Evolutionary conservation across 768 basidiomycete species (phyloP), one percentile per base, ranked within the genome.

Genomic region (Mrakia gelida): DNA sequence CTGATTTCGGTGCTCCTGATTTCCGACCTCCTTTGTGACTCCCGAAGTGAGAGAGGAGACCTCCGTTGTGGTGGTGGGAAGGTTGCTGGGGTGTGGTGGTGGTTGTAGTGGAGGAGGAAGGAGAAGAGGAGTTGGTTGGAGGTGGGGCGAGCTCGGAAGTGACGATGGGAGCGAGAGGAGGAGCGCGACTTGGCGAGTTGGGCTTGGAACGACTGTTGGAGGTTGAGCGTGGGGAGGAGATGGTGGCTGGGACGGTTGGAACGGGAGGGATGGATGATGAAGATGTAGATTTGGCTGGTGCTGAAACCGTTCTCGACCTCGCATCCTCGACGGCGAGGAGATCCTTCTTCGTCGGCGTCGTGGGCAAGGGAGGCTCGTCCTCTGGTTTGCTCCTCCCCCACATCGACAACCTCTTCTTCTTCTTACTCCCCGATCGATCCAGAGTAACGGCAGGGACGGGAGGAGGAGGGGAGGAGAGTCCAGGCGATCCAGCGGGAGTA

Each of bases 371-470:
- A 41, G n/a, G 38, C 26, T 70, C 67, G 34, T 70, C 67, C 26
- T 70, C 34, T 18, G 34, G 26, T 38, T 70, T 70, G 6, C 38
- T 41, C 34, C 67, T 70, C 8, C 67, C 67, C 67, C 67, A 70
- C 67, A 70, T 70, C 67, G 67, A 70, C 21, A 70, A 38, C 67
- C 67, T 34, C 67, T 70, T 70, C 67, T 70, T 70, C 67, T 41
- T 70, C 38, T 70, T 70, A 26, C 67, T 70, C 21, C 67, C 67
- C 26, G 67, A 70, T 7, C 67, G 41, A 21, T 70, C 67, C 26
- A 70, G 67, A 8, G 49, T 52, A 16, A 34, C 34, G 16, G 38
- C 21, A 23, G 67, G 41, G 8, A n/a, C 21, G 21, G 30, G 10
- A 18, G 67, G 32, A 41, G 67, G 34, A 38, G 38, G 38, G 38